Base-by-base conservation (phyloP, 2,329 filamentous ascomycete species). In the Colletotrichum theobromicola region DNA sequence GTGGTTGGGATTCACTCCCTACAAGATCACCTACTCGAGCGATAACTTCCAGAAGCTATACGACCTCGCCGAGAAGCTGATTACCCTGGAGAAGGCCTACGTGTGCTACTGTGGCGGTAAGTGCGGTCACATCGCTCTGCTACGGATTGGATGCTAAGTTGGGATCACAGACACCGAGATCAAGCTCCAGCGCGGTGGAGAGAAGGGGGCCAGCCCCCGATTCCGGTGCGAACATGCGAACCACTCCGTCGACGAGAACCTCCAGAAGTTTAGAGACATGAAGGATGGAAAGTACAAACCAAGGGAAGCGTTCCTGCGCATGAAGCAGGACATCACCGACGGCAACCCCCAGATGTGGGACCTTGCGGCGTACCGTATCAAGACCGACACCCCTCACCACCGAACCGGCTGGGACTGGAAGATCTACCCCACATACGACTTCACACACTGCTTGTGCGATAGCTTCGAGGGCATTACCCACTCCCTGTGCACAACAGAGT, bases 311-410 rank as follows among this genome's bases (percentile, higher is more conserved):
- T 94, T 95, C 79, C 87, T 98, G 67, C 93, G 96, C 75, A 98
- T 98, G 96, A 98, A 98, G 87, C 95, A 98, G 88, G 91, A 95
- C 77, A 94, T 95, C 76, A 90, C 91, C 65, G 93, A 93, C 79
- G 93, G 93, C 34, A 98, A 98, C 82, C 95, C 96, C 8, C 95
- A 98, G 84, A 96, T 98, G 94, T 98, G 96, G 96, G 96, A 98
- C 87, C 86, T 98, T 68, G 94, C 94, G 3, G 96, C 96, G 18
- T 98, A 98, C 84, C 92, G 96, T 75, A 93, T 98, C 70, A 90
- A 93, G 79, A 92, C 94, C 55, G 85, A 90, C 72, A 88, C 88
- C 75, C 89, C 92, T 57, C 95, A 98, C 82, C 92, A 95, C 83
- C 91, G 94, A 42, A 98, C 96, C 0, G 95, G 94, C 34, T 87